Evolutionary conservation across 2,329 filamentous ascomycete species (phyloP).

Genomic region (Colletotrichum tofieldiae): DNA sequence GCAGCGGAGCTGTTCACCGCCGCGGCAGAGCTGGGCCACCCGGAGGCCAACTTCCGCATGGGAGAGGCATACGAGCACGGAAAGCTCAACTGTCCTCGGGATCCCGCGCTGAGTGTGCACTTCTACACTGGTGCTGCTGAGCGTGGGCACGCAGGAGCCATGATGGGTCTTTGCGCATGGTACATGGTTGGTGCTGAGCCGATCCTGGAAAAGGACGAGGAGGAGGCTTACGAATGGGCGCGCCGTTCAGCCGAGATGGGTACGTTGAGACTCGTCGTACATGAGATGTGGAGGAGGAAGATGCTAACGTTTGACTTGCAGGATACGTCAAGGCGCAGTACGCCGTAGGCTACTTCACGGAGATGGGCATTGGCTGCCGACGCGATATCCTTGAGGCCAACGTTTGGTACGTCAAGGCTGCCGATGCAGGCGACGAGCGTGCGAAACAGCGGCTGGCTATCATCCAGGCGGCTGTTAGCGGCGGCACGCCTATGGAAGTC

Average conservation of each 20-base stretch:
- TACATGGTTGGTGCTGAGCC: conserved; percentile 96
- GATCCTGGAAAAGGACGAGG: conserved; percentile 93
- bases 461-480: conserved; percentile 85
- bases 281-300: not conserved
- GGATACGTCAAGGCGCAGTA: conserved; percentile 87
- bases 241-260: conserved; percentile 87
- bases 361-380: conserved; percentile 97
- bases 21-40: conserved; percentile 91
- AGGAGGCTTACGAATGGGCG: conserved; percentile 97
- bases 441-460: conserved; percentile 89
- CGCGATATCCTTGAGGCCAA: conserved; percentile 97
- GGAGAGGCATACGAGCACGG: conserved; percentile 99
- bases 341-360: conserved; percentile 95
- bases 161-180: conserved; percentile 99
- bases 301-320: conserved; percentile 52
- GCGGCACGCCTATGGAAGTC: conserved; percentile 71
- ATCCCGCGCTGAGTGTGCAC: conserved; percentile 94
- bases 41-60: conserved; percentile 88
- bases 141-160: conserved; percentile 85
- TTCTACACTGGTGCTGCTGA: conserved; percentile 97
- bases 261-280: conserved; percentile 61
- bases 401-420: conserved; percentile 97
- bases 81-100: conserved; percentile 86
- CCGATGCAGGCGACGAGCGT: conserved; percentile 90
- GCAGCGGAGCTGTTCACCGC: conserved; percentile 95